Evolutionary conservation across 768 basidiomycete species (phyloP), one percentile per base, ranked within the genome.

Genomic region (Trametes villosa): DNA sequence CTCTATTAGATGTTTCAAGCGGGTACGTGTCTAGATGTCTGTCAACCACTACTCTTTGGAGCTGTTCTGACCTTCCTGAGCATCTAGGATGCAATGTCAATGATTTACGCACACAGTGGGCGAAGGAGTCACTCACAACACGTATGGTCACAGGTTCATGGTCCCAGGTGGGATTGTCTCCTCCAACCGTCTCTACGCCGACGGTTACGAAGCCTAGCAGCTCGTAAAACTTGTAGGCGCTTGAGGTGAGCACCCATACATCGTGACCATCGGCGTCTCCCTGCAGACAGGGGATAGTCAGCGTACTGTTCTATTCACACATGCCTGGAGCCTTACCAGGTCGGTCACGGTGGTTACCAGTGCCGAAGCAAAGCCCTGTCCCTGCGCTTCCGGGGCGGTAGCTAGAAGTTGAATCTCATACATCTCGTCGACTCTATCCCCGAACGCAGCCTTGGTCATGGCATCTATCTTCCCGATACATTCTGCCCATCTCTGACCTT

Each of bases 221-320:
- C 24, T 65, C 63, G 38, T 64, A 69, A 44, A 67, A 69, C 17
- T 6, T 53, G 17, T 41, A 48, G 7, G 60, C 54, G 30, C 59
- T 58, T 15, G 62, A 60, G 4, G 64, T 64, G 3, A 59, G 26
- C 9, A 69, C 47, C 61, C 57, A 64, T 3, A 56, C 47, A 20
- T 53, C 49, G 40, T 44, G 61, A 4, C 45, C 55, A 17, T 60
- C 57, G 0, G 40, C 22, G 33, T 69, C 68, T 5, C 59, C 60
- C 66, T 69, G 24, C 2, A 6, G 7, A 7, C 4, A 22, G 17
- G 34, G 12, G 33, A 24, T 27, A 15, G 9, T 9, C 12, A 41
- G 17, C 11, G 30, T 6, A 4, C 15, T 27, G 24, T 6, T 18
- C n/a, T 13, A 33, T 8, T 34, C 2, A 4, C 11, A 9, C 13